These are phyloP conservation scores for Carex kokanica DNA, from an alignment of 176 grass and related monocot genomes.

Conservation along the genomic window DNA sequence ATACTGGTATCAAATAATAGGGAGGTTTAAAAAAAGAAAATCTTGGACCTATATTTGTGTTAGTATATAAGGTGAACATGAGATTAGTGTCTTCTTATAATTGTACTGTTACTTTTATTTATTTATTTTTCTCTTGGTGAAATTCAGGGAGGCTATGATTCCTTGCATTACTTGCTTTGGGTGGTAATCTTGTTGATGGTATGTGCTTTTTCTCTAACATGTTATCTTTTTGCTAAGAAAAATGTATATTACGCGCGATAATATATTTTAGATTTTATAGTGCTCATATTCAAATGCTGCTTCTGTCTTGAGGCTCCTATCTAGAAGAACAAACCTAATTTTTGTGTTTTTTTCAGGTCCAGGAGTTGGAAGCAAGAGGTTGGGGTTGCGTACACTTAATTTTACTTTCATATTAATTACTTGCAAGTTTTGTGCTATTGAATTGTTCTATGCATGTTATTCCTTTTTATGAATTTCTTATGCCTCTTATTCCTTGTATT, in stretches of 20 bases:
- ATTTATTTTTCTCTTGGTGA: not conserved
- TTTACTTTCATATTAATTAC: slow-evolving; percentile 9
- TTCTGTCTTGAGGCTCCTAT: slow-evolving; percentile 8
- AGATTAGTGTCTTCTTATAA: not conserved
- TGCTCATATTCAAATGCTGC: not conserved
- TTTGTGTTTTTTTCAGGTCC: slow-evolving; percentile 51
- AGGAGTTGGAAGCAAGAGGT: slow-evolving; percentile 89
- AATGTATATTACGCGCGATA: too few species aligned
- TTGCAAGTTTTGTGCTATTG: too few species aligned
- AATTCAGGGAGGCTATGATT: slow-evolving; percentile 89
- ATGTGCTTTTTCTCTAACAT: slow-evolving; percentile 27
- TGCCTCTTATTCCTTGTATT: too few species aligned
- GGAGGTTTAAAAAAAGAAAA: too few species aligned
- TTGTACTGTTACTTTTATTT: not conserved
- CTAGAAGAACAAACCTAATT: not conserved
- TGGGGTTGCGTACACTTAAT: slow-evolving; percentile 88
- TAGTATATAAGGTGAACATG: too few species aligned
- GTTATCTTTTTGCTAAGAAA: too few species aligned
- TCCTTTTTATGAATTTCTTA: too few species aligned
- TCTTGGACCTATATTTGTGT: not conserved
- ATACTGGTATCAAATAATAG: too few species aligned
- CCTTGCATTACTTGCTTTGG: slow-evolving; percentile 98
- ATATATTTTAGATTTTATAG: too few species aligned
- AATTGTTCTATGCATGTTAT: too few species aligned
- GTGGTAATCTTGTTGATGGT: slow-evolving; percentile 98